Evolutionary conservation across 2,329 filamentous ascomycete genomes (phyloP).

Genomic region (Bertia moriformis): DNA sequence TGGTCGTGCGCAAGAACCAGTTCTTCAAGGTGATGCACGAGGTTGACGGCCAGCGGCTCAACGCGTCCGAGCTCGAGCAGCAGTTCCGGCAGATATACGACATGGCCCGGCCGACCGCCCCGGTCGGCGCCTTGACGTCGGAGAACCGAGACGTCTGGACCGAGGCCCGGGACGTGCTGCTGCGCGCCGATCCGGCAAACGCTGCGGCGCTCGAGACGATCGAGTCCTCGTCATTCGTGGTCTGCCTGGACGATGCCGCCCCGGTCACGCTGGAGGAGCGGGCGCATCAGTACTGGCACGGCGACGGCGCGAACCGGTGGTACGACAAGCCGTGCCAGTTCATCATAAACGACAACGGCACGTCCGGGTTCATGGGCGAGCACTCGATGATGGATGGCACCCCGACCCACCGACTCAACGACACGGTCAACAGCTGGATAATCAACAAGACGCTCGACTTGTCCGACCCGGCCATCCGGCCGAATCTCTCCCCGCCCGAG

Average conservation of each 20-base stretch:
- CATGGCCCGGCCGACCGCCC: slow-evolving; percentile 54
- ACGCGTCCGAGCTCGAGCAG: slow-evolving; percentile 73
- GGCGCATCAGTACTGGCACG: slow-evolving; percentile 94
- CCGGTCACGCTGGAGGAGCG: slow-evolving; percentile 93
- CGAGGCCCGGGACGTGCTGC: slow-evolving; percentile 63
- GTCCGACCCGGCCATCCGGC: slow-evolving; percentile 62
- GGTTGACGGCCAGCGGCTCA: slow-evolving; percentile 70
- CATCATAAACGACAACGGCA: slow-evolving; percentile 95
- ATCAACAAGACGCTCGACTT: slow-evolving; percentile 92
- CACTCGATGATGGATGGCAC: slow-evolving; percentile 99
- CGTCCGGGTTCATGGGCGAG: slow-evolving; percentile 93
- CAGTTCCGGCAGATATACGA: slow-evolving; percentile 80
- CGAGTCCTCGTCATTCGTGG: slow-evolving; percentile 76
- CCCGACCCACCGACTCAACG: slow-evolving; percentile 89
- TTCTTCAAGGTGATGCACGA: slow-evolving; percentile 88
- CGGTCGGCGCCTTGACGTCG: slow-evolving; percentile 73
- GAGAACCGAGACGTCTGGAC: slow-evolving; percentile 92
- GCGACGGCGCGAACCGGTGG: slow-evolving; percentile 89
- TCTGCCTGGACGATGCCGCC: slow-evolving; percentile 82
- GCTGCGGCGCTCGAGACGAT: slow-evolving; percentile 64
- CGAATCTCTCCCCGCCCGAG: slow-evolving; percentile 68
- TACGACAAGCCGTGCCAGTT: slow-evolving; percentile 97
- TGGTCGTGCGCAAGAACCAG: slow-evolving; percentile 87
- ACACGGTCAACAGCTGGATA: slow-evolving; percentile 82
- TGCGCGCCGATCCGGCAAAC: slow-evolving; percentile 67